Percentiles rank a stretch among this genome's conserved stretches.
Evolutionary conservation across 1,139 yeast species (phyloP).

Genomic region (Taiozyma sp.): DNA sequence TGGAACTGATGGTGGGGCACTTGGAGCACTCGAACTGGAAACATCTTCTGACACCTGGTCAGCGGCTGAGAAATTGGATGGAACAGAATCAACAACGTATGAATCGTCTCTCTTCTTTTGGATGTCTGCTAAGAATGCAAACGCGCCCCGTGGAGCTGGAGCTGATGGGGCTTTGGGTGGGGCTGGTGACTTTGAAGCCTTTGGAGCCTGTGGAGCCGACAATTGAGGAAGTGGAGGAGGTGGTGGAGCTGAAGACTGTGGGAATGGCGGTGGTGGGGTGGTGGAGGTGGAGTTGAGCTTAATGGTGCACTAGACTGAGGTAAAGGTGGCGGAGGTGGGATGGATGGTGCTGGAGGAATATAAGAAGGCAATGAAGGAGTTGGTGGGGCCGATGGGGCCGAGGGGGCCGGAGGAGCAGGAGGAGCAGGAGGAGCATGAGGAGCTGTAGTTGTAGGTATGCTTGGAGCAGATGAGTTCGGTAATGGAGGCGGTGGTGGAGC

Average conservation of each 20-base stretch:
- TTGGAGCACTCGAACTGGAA: not conserved
- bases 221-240: slow-evolving; percentile 19
- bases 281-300: slow-evolving; percentile 9
- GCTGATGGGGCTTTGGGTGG: slow-evolving; percentile 13
- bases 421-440: slow-evolving; percentile 13
- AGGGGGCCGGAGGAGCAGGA: too few relatives aligned
- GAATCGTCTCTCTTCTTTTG: slow-evolving; percentile 48
- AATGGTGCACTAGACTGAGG: slow-evolving; percentile 20
- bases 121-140: slow-evolving; percentile 48
- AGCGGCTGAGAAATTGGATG: slow-evolving; percentile 27
- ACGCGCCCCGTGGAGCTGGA: slow-evolving; percentile 26
- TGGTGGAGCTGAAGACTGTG: slow-evolving; percentile 21
- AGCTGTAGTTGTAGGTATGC: not conserved
- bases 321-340: slow-evolving; percentile 11
- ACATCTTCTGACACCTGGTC: slow-evolving; percentile 30
- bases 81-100: slow-evolving; percentile 39
- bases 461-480: not conserved
- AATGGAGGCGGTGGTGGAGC: slow-evolving; percentile 14
- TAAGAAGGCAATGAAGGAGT: slow-evolving; percentile 21
- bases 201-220: slow-evolving; percentile 14
- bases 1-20: slow-evolving; percentile 21
- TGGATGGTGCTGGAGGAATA: slow-evolving; percentile 8
- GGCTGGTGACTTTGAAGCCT: slow-evolving; percentile 11
- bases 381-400: too few relatives aligned
- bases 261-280: slow-evolving; percentile 8